These are phyloP conservation scores for Anthostomella pinea DNA, from an alignment of 2,329 filamentous ascomycete species.

Conservation along the genomic window DNA sequence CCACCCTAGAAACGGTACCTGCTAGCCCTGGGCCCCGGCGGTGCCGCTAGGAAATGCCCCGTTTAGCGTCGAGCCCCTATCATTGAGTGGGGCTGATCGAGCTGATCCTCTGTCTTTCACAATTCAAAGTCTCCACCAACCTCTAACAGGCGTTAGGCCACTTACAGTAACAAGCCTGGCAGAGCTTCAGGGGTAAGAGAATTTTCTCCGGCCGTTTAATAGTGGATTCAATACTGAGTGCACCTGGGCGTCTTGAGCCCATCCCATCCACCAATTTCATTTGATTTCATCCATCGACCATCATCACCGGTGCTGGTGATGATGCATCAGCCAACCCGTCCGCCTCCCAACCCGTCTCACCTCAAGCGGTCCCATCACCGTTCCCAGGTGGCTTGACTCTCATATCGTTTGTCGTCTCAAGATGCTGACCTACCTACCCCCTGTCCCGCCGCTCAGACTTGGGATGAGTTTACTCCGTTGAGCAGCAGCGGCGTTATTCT, in stretches of 20 bases:
- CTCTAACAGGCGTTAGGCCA: conserved; percentile 14
- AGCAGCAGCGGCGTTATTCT: background rate
- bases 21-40: too few species aligned
- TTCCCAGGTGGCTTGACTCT: background rate
- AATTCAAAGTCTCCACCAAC: conserved; percentile 17
- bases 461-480: background rate
- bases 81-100: background rate
- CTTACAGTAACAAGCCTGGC: conserved; percentile 7
- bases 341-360: too few species aligned
- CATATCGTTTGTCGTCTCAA: background rate
- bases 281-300: too few species aligned
- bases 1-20: too few species aligned
- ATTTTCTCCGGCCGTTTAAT: too few species aligned
- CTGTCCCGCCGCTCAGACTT: background rate
- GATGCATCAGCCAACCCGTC: too few species aligned
- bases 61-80: background rate
- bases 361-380: background rate
- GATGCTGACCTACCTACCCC: too few species aligned
- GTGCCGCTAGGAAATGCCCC: background rate
- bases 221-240: too few species aligned
- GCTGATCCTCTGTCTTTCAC: background rate
- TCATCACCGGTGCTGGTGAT: too few species aligned
- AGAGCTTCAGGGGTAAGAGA: conserved; percentile 1
- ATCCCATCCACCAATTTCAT: too few species aligned
- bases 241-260: too few species aligned